Percentiles rank a stretch among this genome's conserved stretches.
Conservation (phyloP, 2,329 filamentous ascomycete species). For the Fusarium sp. region DNA sequence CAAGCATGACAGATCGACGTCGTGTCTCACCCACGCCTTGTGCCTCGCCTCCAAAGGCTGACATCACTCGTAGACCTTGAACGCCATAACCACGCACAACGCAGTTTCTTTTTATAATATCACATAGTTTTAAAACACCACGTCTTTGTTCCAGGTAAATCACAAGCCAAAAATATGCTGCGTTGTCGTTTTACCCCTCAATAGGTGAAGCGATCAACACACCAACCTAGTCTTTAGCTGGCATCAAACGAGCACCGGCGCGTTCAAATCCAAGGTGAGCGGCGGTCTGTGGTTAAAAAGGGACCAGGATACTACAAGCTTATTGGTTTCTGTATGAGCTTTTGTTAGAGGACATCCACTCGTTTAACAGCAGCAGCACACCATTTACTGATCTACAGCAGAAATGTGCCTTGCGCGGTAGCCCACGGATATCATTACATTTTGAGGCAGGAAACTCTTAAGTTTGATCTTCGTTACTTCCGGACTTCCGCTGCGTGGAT, state of each 20-base stretch:
- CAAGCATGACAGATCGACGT: constrained; percentile 21
- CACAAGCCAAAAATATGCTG: background rate
- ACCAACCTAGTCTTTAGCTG: constrained; percentile 18
- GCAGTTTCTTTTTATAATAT: background rate
- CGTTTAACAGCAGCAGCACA: constrained; percentile 18
- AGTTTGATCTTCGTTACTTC: background rate
- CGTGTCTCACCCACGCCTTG: background rate
- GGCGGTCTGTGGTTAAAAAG: constrained; percentile 12
- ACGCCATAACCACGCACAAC: background rate
- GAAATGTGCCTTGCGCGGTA: constrained; percentile 15
- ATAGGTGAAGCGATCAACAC: constrained; percentile 26
- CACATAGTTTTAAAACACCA: background rate
- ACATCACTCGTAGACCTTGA: constrained; percentile 21
- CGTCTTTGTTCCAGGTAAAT: background rate
- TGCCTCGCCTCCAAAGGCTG: constrained; percentile 2
- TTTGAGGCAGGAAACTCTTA: constrained; percentile 8
- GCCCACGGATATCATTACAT: background rate
- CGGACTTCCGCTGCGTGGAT: background rate
- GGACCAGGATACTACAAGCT: constrained; percentile 3
- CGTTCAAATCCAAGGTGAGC: constrained; percentile 5
- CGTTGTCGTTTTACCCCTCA: constrained; percentile 22
- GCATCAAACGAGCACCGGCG: constrained; percentile 2
- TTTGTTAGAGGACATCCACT: constrained; percentile 14
- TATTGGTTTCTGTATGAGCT: constrained; percentile 12
- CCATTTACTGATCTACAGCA: constrained; percentile 32